These are phyloP conservation scores for Yarrowia porcina DNA, from an alignment of 805 yeast species.

Conservation along the genomic window DNA sequence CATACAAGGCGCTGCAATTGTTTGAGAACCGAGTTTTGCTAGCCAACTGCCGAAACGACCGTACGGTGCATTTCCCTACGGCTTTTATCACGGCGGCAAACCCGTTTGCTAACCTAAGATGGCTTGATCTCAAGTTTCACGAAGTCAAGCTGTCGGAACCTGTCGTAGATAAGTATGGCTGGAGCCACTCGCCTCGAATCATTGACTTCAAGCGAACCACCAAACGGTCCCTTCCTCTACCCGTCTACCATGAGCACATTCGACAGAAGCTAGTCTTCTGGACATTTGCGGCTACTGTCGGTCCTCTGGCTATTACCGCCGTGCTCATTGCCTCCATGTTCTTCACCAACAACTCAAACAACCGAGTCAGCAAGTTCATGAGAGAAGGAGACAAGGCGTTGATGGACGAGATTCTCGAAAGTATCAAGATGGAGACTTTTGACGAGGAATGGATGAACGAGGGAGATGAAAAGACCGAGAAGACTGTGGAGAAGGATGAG, in stretches of 20 bases:
- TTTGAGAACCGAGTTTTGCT: conserved; percentile 59
- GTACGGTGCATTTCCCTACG: conserved; percentile 86
- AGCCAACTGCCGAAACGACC: conserved; percentile 77
- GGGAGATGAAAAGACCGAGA: background rate
- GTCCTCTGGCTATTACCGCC: conserved; percentile 7
- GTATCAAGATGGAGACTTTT: conserved; percentile 6
- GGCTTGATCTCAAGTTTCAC: conserved; percentile 39
- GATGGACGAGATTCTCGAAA: conserved; percentile 15
- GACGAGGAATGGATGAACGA: conserved; percentile 16
- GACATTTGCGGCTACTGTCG: conserved; percentile 4
- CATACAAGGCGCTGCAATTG: conserved; percentile 50
- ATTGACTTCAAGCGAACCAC: conserved; percentile 7
- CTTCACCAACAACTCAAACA: background rate
- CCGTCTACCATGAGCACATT: conserved; percentile 1
- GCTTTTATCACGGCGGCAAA: conserved; percentile 68
- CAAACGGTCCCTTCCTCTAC: background rate
- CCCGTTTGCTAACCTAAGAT: conserved; percentile 64
- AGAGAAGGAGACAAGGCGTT: conserved; percentile 13
- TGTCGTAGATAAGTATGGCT: conserved; percentile 13
- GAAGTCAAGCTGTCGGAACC: background rate
- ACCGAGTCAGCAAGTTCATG: conserved; percentile 1
- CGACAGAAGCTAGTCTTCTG: conserved; percentile 11
- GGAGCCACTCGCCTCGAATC: conserved; percentile 12
- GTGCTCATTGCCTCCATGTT: conserved; percentile 23
- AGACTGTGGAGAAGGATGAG: background rate